Conservation (phyloP, 352 stramenopile genomes). For the Blastocystis sp. region DNA sequence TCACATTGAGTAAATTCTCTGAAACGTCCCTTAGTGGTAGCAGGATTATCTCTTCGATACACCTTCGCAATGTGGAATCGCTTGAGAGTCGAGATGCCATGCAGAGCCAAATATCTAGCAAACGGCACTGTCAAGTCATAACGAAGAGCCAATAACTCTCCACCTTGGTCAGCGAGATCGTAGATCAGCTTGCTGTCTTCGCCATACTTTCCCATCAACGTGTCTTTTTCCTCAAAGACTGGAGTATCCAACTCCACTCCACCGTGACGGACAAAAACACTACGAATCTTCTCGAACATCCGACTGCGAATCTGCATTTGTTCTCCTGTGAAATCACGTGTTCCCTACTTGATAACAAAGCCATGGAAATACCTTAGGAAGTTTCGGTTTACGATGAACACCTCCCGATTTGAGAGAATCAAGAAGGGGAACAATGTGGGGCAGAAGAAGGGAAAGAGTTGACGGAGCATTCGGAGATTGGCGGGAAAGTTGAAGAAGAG, state of each 20-base stretch:
- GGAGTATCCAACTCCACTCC: conserved; percentile 93
- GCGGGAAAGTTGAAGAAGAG: background rate
- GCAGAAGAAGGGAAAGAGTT: conserved; percentile 62
- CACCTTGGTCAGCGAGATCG: conserved; percentile 93
- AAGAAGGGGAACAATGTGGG: conserved; percentile 55
- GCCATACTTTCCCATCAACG: conserved; percentile 95
- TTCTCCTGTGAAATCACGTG: conserved; percentile 87
- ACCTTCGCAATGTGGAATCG: conserved; percentile 91
- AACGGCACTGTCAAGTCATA: conserved; percentile 98
- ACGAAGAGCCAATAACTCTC: conserved; percentile 83
- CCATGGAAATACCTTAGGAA: background rate
- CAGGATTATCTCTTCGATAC: conserved; percentile 89
- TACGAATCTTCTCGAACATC: conserved; percentile 91
- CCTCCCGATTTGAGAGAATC: conserved; percentile 66
- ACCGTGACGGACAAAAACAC: conserved; percentile 93
- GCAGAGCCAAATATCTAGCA: conserved; percentile 90
- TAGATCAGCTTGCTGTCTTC: conserved; percentile 99
- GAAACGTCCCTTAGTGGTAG: conserved; percentile 86
- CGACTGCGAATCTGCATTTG: conserved; percentile 92
- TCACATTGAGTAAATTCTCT: conserved; percentile 99
- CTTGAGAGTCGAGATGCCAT: conserved; percentile 95
- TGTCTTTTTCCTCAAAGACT: conserved; percentile 96
- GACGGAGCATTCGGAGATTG: no score
- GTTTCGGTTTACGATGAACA: conserved; percentile 68
- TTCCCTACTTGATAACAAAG: conserved; percentile 71